Base-by-base conservation (phyloP, 2,329 filamentous ascomycete genomes). In the Neofusicoccum parvum region DNA sequence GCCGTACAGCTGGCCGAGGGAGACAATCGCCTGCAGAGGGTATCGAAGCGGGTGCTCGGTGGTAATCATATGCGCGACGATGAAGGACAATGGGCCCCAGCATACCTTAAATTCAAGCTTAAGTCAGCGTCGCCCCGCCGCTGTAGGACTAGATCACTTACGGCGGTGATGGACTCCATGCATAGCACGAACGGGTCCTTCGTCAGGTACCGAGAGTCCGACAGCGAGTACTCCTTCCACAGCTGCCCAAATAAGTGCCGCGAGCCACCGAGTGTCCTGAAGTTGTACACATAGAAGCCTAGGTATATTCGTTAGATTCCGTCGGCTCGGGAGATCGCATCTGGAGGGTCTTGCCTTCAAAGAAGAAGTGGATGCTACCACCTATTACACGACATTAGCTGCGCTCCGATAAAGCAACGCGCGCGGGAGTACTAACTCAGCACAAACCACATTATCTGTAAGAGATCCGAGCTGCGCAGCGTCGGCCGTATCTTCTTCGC, bases 181-280 rank as follows among this genome's bases (percentile, higher is more conserved):
- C 91, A 94, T n/a, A 96, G 81, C 70, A 95, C 92, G 72, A 96
- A 93, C 1, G 89, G 85, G 73, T 95, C 91, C 17, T 88, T 88
- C 2, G 90, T 93, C 70, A 97, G 81, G 74, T 97, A 97, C 49
- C 93, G 86, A 64, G 92, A 96, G 79, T 97, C 93, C 2, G 91
- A 94, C 39, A 94, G 84, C 3, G 91, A 85, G 75, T 97, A 97
- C 78, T 97, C 93, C 75, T 97, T 97, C 93, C 93, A 97, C 50
- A 96, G 82, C 80, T 97, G 92, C 2, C 90, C 92, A 65, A 94
- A 90, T 7, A 95, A 79, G 64, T 89, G 88, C 74, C 92, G 89
- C 67, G 87, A 87, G 11, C 85, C 81, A 0, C 88, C 87, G 75
- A 97, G 84, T 27, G 80, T 81, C 23, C 81, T 78, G 75, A 92